A percentile compares a stretch with the other conserved stretches of the same genome.
phyloP scores from a whole-genome alignment of 192 early-diverging fungal species.

The Coemansia sp. region DNA sequence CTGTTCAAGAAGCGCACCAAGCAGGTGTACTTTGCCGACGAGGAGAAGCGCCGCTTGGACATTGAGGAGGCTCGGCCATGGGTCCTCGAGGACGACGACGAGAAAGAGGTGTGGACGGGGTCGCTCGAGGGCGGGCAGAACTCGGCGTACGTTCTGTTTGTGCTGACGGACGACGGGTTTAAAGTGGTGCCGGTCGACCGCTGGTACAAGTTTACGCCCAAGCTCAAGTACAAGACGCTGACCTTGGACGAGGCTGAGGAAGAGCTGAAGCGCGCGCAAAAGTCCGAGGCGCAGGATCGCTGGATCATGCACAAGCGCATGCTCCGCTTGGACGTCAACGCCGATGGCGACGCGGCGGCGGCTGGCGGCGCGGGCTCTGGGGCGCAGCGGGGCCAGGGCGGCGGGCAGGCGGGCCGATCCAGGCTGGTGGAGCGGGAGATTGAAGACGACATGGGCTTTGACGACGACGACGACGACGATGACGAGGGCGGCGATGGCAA shows the following conservation, averaged over 20 bases:
- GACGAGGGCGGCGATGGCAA: constrained; percentile 58
- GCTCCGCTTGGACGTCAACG: constrained; percentile 42
- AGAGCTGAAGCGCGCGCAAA: constrained; percentile 55
- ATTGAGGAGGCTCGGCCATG: constrained; percentile 75
- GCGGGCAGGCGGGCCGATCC: background rate
- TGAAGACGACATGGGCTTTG: constrained; percentile 56
- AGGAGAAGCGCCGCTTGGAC: constrained; percentile 69
- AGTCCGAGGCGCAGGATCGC: constrained; percentile 28
- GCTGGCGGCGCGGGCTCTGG: background rate
- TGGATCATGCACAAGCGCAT: constrained; percentile 63
- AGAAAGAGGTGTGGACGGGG: constrained; percentile 67
- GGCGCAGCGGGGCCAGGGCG: background rate
- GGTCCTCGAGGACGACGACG: constrained; percentile 78
- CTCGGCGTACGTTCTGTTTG: constrained; percentile 73
- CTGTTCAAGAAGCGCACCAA: constrained; percentile 84
- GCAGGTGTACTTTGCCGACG: constrained; percentile 76
- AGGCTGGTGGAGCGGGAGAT: constrained; percentile 50
- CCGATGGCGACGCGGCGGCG: constrained; percentile 19
- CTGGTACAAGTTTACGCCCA: constrained; percentile 80
- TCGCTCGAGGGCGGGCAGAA: constrained; percentile 72
- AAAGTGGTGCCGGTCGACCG: constrained; percentile 72
- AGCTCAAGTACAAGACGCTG: constrained; percentile 65
- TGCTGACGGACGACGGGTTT: constrained; percentile 75
- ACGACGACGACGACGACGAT: constrained; percentile 32
- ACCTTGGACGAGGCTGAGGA: constrained; percentile 80